Conservation (phyloP, 495 filamentous ascomycete species). For the Tuber brumale region DNA sequence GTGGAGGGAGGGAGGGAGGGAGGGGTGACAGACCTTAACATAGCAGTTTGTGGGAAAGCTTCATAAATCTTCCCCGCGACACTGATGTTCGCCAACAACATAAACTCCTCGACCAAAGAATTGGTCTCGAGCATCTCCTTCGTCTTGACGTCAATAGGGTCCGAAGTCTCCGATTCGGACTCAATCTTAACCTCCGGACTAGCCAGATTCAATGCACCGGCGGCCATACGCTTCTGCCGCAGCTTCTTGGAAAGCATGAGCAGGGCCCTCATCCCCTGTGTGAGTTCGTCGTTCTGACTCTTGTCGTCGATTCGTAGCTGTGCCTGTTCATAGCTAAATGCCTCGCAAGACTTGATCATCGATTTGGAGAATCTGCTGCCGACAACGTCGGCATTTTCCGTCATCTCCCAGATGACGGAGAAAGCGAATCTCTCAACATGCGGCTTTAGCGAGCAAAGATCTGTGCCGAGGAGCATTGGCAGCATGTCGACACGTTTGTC, state of each 20-base stretch:
- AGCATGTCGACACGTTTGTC: slow-evolving; percentile 99
- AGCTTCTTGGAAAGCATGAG: slow-evolving; percentile 87
- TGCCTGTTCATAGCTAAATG: slow-evolving; percentile 95
- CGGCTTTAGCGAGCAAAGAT: slow-evolving; percentile 92
- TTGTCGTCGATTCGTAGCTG: slow-evolving; percentile 86
- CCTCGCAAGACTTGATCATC: slow-evolving; percentile 94
- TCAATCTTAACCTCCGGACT: slow-evolving; percentile 93
- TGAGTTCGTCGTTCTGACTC: slow-evolving; percentile 72
- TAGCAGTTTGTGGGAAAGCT: slow-evolving; percentile 87
- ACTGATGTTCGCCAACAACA: slow-evolving; percentile 94
- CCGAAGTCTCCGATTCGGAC: slow-evolving; percentile 86
- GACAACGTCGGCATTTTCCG: slow-evolving; percentile 74
- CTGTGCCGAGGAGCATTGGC: slow-evolving; percentile 88
- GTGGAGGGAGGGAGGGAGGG: background rate
- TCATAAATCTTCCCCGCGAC: slow-evolving; percentile 82
- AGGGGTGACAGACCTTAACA: slow-evolving; percentile 49
- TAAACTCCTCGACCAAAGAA: slow-evolving; percentile 97
- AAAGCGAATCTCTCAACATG: slow-evolving; percentile 97
- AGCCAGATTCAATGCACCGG: slow-evolving; percentile 87
- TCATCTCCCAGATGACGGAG: slow-evolving; percentile 89
- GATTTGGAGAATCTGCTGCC: slow-evolving; percentile 85
- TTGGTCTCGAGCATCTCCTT: slow-evolving; percentile 93
- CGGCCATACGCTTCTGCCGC: slow-evolving; percentile 91
- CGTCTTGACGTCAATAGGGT: slow-evolving; percentile 92
- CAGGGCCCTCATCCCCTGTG: slow-evolving; percentile 79